A percentile compares a stretch with the other conserved stretches of the same genome.
Evolutionary conservation across 805 yeast genomes (phyloP).

Genomic region (Kurtzmaniella fragi): DNA sequence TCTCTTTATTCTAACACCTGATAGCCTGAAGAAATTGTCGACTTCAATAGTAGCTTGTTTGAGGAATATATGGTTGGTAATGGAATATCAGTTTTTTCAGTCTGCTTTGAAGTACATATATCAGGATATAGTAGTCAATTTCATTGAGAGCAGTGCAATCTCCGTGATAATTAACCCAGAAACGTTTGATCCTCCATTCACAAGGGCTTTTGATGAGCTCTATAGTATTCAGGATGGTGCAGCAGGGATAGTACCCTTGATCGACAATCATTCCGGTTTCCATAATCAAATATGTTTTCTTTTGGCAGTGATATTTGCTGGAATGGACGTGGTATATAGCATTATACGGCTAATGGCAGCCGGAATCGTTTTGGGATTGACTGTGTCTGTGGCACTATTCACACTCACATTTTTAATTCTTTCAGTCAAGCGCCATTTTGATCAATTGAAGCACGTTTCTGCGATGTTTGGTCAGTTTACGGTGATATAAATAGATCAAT

Average conservation of each 20-base stretch:
- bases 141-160: conserved; percentile 9
- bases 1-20: too few species aligned
- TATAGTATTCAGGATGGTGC: conserved; percentile 7
- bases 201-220: conserved; percentile 10
- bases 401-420: conserved; percentile 10
- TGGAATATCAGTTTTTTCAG: background rate
- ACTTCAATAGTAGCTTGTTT: too few species aligned
- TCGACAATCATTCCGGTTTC: background rate
- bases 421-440: conserved; percentile 13
- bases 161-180: conserved; percentile 17
- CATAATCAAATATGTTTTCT: background rate
- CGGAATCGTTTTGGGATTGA: conserved; percentile 7
- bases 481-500: background rate
- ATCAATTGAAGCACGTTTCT: conserved; percentile 1
- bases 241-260: background rate
- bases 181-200: conserved; percentile 22
- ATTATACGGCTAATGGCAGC: conserved; percentile 12
- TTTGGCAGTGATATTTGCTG: conserved; percentile 6
- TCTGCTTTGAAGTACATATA: background rate
- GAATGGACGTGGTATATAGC: conserved; percentile 14
- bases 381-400: conserved; percentile 8
- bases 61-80: background rate
- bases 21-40: too few species aligned
- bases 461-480: background rate
- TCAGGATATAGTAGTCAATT: too few species aligned